Percentiles rank a stretch among this genome's conserved stretches.
Conservation (phyloP, 1,284 basidiomycete species). For the Hemileia vastatrix region DNA sequence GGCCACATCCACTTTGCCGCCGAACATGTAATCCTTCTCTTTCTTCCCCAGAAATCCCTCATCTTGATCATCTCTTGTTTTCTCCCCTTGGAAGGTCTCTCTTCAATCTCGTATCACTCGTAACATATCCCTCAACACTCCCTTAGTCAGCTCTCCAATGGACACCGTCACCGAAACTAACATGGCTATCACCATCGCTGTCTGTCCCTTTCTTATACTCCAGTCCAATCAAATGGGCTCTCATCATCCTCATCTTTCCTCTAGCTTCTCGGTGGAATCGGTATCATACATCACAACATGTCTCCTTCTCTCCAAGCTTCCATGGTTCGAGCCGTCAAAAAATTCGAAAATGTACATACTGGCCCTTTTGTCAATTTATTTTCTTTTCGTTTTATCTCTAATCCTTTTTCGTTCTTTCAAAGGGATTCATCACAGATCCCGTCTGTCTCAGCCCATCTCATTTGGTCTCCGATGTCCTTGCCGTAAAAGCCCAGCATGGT, state of each 20-base stretch:
- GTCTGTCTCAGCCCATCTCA: slow-evolving; percentile 70
- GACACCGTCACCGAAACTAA: slow-evolving; percentile 96
- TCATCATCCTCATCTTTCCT: slow-evolving; percentile 18
- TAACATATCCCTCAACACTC: slow-evolving; percentile 86
- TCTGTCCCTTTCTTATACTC: slow-evolving; percentile 46
- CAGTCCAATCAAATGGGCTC: background rate
- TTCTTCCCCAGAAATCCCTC: background rate
- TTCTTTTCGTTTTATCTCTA: no score
- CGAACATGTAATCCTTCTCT: slow-evolving; percentile 35
- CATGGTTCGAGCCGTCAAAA: slow-evolving; percentile 96
- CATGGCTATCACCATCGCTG: slow-evolving; percentile 93
- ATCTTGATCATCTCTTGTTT: background rate
- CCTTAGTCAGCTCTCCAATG: slow-evolving; percentile 97
- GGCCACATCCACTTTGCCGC: slow-evolving; percentile 93
- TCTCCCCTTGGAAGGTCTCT: slow-evolving; percentile 53
- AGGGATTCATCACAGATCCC: slow-evolving; percentile 96
- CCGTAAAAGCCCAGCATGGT: slow-evolving; percentile 82
- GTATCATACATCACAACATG: slow-evolving; percentile 99
- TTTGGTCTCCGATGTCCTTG: slow-evolving; percentile 77
- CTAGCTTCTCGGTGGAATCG: slow-evolving; percentile 86
- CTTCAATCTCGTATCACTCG: slow-evolving; percentile 81
- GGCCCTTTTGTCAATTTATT: no score
- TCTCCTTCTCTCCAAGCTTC: slow-evolving; percentile 75
- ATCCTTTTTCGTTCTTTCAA: no score
- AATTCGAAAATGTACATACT: slow-evolving; percentile 44